Conservation (phyloP, 2,329 filamentous ascomycete genomes). For the Sarocladium strictum region DNA sequence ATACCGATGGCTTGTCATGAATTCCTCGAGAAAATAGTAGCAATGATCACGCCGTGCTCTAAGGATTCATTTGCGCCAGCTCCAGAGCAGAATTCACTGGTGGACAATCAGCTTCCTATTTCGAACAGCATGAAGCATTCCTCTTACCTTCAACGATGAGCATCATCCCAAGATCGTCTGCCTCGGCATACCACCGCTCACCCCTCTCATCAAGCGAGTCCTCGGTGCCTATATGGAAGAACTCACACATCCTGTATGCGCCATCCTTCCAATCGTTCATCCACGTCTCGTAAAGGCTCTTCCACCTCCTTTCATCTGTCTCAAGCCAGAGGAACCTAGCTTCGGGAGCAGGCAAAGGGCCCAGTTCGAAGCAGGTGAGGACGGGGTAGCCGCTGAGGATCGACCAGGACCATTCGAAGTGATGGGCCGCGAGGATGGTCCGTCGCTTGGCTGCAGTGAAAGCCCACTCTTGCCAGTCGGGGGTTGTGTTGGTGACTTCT, state of each 20-base stretch:
- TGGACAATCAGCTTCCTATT: background rate
- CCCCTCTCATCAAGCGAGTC: constrained; percentile 8
- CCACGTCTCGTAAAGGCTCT: constrained; percentile 11
- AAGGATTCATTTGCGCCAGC: background rate
- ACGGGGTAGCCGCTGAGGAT: constrained; percentile 13
- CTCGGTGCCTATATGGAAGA: constrained; percentile 13
- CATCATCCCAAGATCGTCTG: constrained; percentile 15
- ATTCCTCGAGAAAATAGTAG: no score
- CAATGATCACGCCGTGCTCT: no score
- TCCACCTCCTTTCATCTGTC: constrained; percentile 10
- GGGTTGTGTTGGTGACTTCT: constrained; percentile 10
- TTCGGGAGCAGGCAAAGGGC: constrained; percentile 13
- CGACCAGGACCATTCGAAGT: constrained; percentile 17
- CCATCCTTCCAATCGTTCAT: constrained; percentile 11
- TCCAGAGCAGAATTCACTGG: background rate
- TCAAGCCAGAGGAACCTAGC: constrained; percentile 13
- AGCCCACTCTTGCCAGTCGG: constrained; percentile 14
- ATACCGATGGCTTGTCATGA: no score
- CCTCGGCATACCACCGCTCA: constrained; percentile 15
- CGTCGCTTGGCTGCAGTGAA: constrained; percentile 14
- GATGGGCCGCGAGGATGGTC: constrained; percentile 14
- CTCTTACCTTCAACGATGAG: constrained; percentile 16
- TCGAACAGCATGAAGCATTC: no score
- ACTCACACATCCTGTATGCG: constrained; percentile 14
- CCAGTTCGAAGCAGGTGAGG: constrained; percentile 16